A percentile compares a stretch with the other conserved stretches of the same genome.
phyloP scores from a whole-genome alignment of 306 rosid genomes.

The Comarum palustre region DNA sequence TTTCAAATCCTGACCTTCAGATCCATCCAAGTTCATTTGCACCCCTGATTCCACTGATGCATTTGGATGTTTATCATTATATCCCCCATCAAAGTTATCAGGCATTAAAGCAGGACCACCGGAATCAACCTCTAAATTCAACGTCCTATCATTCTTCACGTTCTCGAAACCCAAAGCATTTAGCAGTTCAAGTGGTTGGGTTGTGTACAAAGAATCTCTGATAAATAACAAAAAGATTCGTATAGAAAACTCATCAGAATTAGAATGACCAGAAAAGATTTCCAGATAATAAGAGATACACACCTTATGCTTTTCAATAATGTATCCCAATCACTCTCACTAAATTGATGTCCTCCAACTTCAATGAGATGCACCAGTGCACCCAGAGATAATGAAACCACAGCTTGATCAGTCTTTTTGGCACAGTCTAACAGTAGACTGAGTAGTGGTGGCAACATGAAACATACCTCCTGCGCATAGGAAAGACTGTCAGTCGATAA shows the following conservation, averaged over 20 bases:
- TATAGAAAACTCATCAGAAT: conserved; percentile 3
- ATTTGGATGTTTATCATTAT: conserved; percentile 36
- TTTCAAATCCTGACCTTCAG: conserved; percentile 65
- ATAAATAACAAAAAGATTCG: conserved; percentile 23
- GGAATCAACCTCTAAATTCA: conserved; percentile 38
- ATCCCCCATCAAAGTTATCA: conserved; percentile 34
- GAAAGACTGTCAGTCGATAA: conserved; percentile 14
- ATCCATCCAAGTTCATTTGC: conserved; percentile 48
- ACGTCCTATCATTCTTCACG: conserved; percentile 43
- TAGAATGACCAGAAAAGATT: conserved; percentile 17
- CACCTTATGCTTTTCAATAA: conserved; percentile 92
- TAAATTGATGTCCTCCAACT: conserved; percentile 99
- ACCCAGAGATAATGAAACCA: conserved; percentile 95
- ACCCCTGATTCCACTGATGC: conserved; percentile 34
- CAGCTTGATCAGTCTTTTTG: conserved; percentile 92
- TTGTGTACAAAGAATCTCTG: conserved; percentile 94
- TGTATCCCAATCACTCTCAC: conserved; percentile 89
- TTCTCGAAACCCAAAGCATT: conserved; percentile 74
- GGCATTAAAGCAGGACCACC: conserved; percentile 41
- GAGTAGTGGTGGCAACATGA: conserved; percentile 91
- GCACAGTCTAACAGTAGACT: conserved; percentile 95
- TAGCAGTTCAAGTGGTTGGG: conserved; percentile 92
- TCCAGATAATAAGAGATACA: conserved; percentile 24
- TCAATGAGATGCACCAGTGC: conserved; percentile 95
- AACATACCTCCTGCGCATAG: conserved; percentile 88